phyloP scores from a whole-genome alignment of 495 filamentous ascomycete species.

The Penicillium parvum region DNA sequence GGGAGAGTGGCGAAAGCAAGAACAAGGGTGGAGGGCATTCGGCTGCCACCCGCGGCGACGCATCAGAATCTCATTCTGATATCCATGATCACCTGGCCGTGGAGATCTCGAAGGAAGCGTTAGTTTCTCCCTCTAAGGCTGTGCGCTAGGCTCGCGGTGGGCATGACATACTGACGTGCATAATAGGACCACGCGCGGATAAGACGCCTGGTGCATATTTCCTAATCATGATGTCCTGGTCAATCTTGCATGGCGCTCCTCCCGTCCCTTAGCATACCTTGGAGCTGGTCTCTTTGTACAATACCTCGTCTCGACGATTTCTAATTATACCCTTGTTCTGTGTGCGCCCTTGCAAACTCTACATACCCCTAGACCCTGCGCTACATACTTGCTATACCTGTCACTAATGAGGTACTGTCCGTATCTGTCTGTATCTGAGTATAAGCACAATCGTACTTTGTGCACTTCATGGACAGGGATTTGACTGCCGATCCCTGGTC shows the following conservation, averaged over 20 bases:
- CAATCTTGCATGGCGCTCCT: constrained; percentile 2
- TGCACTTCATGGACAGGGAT: background rate
- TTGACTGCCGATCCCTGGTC: constrained; percentile 3
- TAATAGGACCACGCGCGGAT: constrained; percentile 31
- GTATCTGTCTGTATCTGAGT: too few relatives aligned
- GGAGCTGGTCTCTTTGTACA: constrained; percentile 13
- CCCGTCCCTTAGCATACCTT: background rate
- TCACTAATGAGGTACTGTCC: too few relatives aligned
- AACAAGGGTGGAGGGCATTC: constrained; percentile 7
- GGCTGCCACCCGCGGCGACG: constrained; percentile 5
- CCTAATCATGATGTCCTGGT: background rate
- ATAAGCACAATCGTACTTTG: background rate
- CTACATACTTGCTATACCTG: too few relatives aligned
- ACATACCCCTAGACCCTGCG: too few relatives aligned
- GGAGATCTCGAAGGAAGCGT: constrained; percentile 44
- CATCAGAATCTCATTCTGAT: constrained; percentile 1
- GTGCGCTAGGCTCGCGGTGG: background rate
- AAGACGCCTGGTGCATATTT: constrained; percentile 1
- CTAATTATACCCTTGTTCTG: background rate
- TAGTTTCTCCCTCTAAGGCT: constrained; percentile 14
- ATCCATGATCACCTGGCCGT: constrained; percentile 24
- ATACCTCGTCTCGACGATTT: constrained; percentile 4
- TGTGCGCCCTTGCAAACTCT: too few relatives aligned
- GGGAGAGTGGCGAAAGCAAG: constrained; percentile 8
- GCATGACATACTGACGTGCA: constrained; percentile 6